Evolutionary conservation across 805 yeast species (phyloP).

Genomic region (Candida nitratophila): DNA sequence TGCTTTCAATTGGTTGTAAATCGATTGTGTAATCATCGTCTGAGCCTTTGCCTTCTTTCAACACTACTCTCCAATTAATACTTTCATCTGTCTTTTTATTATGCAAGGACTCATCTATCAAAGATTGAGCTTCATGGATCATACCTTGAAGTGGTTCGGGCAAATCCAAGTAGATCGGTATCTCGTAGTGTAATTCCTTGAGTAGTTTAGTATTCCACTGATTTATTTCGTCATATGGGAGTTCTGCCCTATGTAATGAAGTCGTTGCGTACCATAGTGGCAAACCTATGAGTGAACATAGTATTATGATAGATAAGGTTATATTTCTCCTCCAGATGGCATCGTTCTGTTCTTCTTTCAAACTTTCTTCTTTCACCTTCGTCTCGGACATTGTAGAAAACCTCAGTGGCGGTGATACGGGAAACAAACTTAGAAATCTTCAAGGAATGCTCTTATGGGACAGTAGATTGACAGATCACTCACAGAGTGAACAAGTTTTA

Average conservation of each 20-base stretch:
- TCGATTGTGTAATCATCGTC: slow-evolving; percentile 30
- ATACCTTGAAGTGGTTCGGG: slow-evolving; percentile 26
- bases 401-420: no score
- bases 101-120: slow-evolving; percentile 22
- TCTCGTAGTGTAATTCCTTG: slow-evolving; percentile 20
- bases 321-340: slow-evolving; percentile 12
- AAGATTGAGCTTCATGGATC: slow-evolving; percentile 27
- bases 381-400: not conserved
- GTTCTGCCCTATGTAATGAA: slow-evolving; percentile 51
- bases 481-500: no score
- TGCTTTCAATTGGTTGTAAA: slow-evolving; percentile 21
- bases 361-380: not conserved
- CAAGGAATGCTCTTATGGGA: no score
- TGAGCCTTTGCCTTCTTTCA: slow-evolving; percentile 17
- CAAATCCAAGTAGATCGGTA: slow-evolving; percentile 38
- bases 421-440: no score
- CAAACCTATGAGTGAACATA: slow-evolving; percentile 35
- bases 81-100: slow-evolving; percentile 10
- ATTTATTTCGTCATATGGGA: slow-evolving; percentile 41
- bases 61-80: slow-evolving; percentile 25
- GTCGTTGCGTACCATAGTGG: slow-evolving; percentile 62
- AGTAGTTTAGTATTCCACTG: slow-evolving; percentile 21
- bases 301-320: slow-evolving; percentile 17
- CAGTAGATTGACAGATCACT: no score
- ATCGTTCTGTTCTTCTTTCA: not conserved